Conservation (phyloP, 2,329 filamentous ascomycete genomes). For the Fonsecaea monophora region DNA sequence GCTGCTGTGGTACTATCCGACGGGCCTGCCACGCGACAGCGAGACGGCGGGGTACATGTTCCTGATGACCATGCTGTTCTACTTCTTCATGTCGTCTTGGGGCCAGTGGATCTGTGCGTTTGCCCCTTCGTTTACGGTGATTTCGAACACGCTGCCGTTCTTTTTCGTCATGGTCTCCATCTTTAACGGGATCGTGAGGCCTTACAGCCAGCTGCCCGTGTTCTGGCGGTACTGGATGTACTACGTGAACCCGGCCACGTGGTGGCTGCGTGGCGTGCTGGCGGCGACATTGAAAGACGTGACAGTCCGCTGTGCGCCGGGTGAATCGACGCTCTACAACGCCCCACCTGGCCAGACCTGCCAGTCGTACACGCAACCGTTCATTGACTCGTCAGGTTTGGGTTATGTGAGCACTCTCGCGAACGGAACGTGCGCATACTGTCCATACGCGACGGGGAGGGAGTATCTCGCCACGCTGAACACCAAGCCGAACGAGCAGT, state of each 20-base stretch:
- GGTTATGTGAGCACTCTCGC: constrained; percentile 66
- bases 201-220: constrained; percentile 65
- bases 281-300: constrained; percentile 65
- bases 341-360: constrained; percentile 71
- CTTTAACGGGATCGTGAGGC: constrained; percentile 79
- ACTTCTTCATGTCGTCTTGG: constrained; percentile 76
- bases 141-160: constrained; percentile 75
- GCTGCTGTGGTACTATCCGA: constrained; percentile 77
- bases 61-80: constrained; percentile 79
- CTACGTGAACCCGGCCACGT: constrained; percentile 72
- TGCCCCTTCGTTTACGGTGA: constrained; percentile 78
- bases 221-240: constrained; percentile 53
- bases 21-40: constrained; percentile 71
- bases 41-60: constrained; percentile 75
- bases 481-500: constrained; percentile 66
- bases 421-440: constrained; percentile 70
- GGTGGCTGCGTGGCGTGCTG: constrained; percentile 74
- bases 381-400: constrained; percentile 54
- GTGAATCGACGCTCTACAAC: constrained; percentile 70
- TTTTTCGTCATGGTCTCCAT: constrained; percentile 79
- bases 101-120: constrained; percentile 87
- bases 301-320: constrained; percentile 57
- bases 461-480: constrained; percentile 70
- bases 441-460: constrained; percentile 68
- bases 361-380: constrained; percentile 66